A percentile compares a stretch with the other conserved stretches of the same genome.
These are phyloP conservation scores for Mycena vulgaris DNA, from an alignment of 768 basidiomycete species.

Conservation along the genomic window DNA sequence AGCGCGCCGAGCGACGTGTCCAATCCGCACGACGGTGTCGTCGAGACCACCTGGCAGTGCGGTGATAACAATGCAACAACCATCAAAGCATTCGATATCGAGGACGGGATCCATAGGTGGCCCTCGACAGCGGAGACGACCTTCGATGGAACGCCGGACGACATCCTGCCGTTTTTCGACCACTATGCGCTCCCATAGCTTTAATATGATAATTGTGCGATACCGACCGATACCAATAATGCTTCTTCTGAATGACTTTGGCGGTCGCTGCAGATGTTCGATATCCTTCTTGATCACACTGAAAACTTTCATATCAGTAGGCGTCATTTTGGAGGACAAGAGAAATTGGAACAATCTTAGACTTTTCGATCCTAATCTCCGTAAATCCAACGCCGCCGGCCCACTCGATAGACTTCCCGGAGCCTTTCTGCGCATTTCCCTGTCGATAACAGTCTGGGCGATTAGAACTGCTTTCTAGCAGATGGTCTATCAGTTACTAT, in stretches of 20 bases:
- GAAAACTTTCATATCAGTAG: conserved; percentile 16
- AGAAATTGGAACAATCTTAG: conserved; percentile 84
- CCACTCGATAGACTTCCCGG: conserved; percentile 96
- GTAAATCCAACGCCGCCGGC: conserved; percentile 95
- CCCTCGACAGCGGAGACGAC: conserved; percentile 20
- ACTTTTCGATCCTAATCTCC: conserved; percentile 97
- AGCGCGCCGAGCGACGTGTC: conserved; percentile 10
- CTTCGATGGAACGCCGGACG: conserved; percentile 37
- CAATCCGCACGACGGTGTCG: conserved; percentile 2
- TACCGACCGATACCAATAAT: conserved; percentile 70
- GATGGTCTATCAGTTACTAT: too few species aligned
- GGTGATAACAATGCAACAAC: conserved; percentile 1
- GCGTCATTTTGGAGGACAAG: neutral
- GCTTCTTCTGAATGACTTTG: conserved; percentile 89
- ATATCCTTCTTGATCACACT: conserved; percentile 96
- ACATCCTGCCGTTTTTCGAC: conserved; percentile 39
- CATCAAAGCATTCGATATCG: conserved; percentile 30
- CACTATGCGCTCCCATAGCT: too few species aligned
- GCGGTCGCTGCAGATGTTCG: conserved; percentile 98
- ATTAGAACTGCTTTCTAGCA: too few species aligned
- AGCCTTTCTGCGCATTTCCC: conserved; percentile 90
- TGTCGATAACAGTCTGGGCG: too few species aligned
- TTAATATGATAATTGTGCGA: conserved; percentile 7
- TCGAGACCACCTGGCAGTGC: conserved; percentile 29
- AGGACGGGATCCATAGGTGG: conserved; percentile 30